Evolutionary conservation across 1,139 yeast genomes (phyloP).

Genomic region (Geotrichum aggregatum): DNA sequence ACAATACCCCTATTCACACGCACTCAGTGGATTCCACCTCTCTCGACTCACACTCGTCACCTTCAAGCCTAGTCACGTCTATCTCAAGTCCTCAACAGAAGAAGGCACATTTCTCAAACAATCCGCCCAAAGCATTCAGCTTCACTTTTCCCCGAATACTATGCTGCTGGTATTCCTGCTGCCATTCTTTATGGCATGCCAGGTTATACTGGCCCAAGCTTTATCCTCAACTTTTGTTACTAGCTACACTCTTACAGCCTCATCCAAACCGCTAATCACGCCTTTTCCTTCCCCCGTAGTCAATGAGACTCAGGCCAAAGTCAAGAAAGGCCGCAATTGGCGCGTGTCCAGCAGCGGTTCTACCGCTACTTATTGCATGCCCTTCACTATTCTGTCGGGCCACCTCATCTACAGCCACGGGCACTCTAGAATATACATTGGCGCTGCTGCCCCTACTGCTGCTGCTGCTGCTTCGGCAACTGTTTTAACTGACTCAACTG

Average conservation of each 20-base stretch:
- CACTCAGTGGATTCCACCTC: too few species aligned
- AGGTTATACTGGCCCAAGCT: too few species aligned
- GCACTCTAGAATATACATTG: not conserved
- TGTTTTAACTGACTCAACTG: not conserved
- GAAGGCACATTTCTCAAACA: too few species aligned
- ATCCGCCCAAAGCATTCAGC: too few species aligned
- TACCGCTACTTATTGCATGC: slow-evolving; percentile 9
- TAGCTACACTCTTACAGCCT: not conserved
- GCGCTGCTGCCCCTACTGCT: not conserved
- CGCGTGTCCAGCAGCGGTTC: slow-evolving; percentile 6
- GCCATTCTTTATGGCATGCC: too few species aligned
- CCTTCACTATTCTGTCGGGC: slow-evolving; percentile 9
- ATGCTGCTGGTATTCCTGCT: not conserved
- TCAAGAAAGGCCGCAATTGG: slow-evolving; percentile 7
- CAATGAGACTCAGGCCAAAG: too few species aligned
- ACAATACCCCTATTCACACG: too few species aligned
- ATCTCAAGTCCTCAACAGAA: too few species aligned
- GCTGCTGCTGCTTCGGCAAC: not conserved
- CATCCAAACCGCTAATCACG: not conserved
- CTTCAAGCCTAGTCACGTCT: too few species aligned
- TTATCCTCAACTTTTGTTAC: too few species aligned
- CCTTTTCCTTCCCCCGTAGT: not conserved
- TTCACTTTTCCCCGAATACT: not conserved
- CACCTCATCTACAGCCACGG: not conserved
- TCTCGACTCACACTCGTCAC: too few species aligned